These are phyloP conservation scores for Backusella circina DNA, from an alignment of 192 early-diverging fungal species.

Conservation along the genomic window DNA sequence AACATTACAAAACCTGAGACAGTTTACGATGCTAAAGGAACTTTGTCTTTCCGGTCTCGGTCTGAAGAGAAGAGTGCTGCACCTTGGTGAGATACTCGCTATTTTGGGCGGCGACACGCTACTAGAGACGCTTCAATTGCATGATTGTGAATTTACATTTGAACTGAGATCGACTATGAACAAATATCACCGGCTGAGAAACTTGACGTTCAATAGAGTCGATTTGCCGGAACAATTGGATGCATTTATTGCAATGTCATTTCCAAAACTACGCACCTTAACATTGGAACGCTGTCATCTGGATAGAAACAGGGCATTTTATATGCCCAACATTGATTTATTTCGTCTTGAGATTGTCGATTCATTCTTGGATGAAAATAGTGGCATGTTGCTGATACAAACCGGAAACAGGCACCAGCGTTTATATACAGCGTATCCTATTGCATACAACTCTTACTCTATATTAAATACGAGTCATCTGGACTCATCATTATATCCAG, in stretches of 20 bases:
- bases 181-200: neutral
- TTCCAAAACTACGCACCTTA: neutral
- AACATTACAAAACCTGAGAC: neutral
- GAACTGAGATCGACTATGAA: neutral
- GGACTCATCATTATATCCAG: neutral
- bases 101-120: neutral
- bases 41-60: neutral
- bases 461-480: neutral
- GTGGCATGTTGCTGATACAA: neutral
- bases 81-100: neutral
- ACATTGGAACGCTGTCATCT: neutral
- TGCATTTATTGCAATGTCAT: neutral
- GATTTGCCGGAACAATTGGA: neutral
- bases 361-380: neutral
- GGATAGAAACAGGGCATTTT: neutral
- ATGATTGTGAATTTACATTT: neutral
- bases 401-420: neutral
- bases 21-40: neutral
- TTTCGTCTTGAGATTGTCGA: neutral
- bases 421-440: neutral
- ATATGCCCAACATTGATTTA: neutral
- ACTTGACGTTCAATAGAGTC: neutral
- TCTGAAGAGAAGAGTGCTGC: neutral
- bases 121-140: neutral
- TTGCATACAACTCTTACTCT: neutral